phyloP scores from a whole-genome alignment of 179 eudicot species.

The Nepenthes alata region DNA sequence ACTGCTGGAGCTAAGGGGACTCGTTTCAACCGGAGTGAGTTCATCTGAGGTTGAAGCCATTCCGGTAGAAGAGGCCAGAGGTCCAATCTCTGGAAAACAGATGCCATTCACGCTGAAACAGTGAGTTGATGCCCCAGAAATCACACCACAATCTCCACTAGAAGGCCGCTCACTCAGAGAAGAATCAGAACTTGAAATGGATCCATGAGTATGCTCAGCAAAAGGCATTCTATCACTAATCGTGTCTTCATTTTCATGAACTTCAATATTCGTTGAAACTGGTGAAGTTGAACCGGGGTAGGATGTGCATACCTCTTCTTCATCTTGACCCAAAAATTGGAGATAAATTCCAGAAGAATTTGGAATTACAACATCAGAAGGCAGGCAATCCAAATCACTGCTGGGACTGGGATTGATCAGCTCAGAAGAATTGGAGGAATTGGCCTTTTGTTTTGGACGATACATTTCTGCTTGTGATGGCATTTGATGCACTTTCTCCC shows the following conservation, averaged over 20 bases:
- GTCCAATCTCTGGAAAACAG: background rate
- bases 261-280: conserved; percentile 15
- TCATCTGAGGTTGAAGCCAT: conserved; percentile 3
- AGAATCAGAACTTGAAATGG: conserved; percentile 3
- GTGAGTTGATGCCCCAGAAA: background rate
- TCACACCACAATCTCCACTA: conserved; percentile 9
- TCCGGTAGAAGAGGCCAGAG: conserved; percentile 3
- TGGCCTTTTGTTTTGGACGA: conserved; percentile 8
- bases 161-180: conserved; percentile 4
- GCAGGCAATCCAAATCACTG: conserved; percentile 2
- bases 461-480: conserved; percentile 9
- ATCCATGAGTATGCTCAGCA: background rate
- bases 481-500: conserved; percentile 14
- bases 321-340: conserved; percentile 5
- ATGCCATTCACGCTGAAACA: conserved; percentile 3
- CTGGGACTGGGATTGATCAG: background rate
- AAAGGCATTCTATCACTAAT: conserved; percentile 8
- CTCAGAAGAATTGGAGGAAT: conserved; percentile 11
- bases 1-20: conserved; percentile 3
- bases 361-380: conserved; percentile 4
- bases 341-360: conserved; percentile 4
- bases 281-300: conserved; percentile 16
- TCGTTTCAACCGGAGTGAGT: background rate
- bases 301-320: conserved; percentile 11
- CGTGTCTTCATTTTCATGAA: conserved; percentile 7